Percentiles rank a stretch among this genome's conserved stretches.
These are phyloP conservation scores for Adansonia rubrostipa DNA, from an alignment of 441 rosid genomes.

Conservation along the genomic window DNA sequence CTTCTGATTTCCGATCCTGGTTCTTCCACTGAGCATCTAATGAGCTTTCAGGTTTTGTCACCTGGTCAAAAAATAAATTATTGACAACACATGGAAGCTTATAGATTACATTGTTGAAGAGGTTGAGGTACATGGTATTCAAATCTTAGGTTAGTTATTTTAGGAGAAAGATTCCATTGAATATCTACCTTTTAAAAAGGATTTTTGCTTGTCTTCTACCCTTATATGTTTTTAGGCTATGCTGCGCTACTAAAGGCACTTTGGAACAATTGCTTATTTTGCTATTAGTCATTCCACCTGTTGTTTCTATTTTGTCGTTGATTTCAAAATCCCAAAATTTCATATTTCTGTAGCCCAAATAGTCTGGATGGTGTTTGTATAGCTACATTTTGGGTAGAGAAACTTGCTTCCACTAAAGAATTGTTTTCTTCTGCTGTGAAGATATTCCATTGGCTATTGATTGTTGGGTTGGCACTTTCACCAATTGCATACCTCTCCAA, in stretches of 20 bases:
- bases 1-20: constrained; percentile 66
- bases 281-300: background rate
- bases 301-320: background rate
- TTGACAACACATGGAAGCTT: constrained; percentile 18
- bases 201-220: constrained; percentile 9
- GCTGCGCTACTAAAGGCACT: background rate
- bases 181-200: background rate
- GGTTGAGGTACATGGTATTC: constrained; percentile 1
- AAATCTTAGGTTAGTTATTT: background rate
- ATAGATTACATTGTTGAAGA: background rate
- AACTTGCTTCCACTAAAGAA: constrained; percentile 26
- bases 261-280: background rate
- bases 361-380: background rate
- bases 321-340: background rate
- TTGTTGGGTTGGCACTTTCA: constrained; percentile 69
- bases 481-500: constrained; percentile 63
- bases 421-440: constrained; percentile 49
- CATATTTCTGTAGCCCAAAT: background rate
- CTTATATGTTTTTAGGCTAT: background rate
- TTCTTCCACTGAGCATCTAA: constrained; percentile 43
- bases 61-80: constrained; percentile 33
- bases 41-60: constrained; percentile 51
- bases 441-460: constrained; percentile 60
- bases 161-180: constrained; percentile 11
- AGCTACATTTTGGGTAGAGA: constrained; percentile 12